phyloP scores from a whole-genome alignment of 768 basidiomycete species.

The Lentinula boryana region DNA sequence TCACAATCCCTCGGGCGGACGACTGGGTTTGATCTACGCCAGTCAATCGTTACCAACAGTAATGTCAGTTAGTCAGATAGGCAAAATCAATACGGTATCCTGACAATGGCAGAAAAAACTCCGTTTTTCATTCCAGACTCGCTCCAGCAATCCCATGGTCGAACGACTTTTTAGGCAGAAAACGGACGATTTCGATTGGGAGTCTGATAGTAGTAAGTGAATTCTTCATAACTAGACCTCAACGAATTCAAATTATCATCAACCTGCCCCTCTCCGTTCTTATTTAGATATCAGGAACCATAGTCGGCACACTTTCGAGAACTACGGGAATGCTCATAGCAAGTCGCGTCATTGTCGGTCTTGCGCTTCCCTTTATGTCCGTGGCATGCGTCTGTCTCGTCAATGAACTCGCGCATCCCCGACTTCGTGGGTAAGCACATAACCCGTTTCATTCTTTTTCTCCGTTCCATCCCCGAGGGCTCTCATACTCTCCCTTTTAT shows the following conservation, averaged over 20 bases:
- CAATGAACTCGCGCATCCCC: slow-evolving; percentile 5
- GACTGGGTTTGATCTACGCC: slow-evolving; percentile 1
- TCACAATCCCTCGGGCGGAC: slow-evolving; percentile 1
- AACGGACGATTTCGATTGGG: slow-evolving; percentile 2
- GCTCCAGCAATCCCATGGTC: slow-evolving; percentile 5
- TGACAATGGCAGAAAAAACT: too few species aligned
- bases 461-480: background rate
- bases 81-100: too few species aligned
- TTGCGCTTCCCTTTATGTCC: slow-evolving; percentile 5
- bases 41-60: slow-evolving; percentile 2
- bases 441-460: background rate
- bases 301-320: background rate
- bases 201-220: slow-evolving; percentile 3
- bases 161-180: background rate
- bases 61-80: slow-evolving; percentile 1
- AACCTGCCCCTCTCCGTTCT: background rate
- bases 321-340: slow-evolving; percentile 2
- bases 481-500: background rate
- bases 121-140: background rate
- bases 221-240: background rate
- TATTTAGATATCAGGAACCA: slow-evolving; percentile 1
- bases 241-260: background rate
- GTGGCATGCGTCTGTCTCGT: slow-evolving; percentile 1
- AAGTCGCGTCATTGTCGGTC: slow-evolving; percentile 5
- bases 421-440: slow-evolving; percentile 2